Percentiles rank a stretch among this genome's conserved stretches.
These are phyloP conservation scores for Blastobotrys raffinosifermentans DNA, from an alignment of 1,139 yeast species.

Conservation along the genomic window DNA sequence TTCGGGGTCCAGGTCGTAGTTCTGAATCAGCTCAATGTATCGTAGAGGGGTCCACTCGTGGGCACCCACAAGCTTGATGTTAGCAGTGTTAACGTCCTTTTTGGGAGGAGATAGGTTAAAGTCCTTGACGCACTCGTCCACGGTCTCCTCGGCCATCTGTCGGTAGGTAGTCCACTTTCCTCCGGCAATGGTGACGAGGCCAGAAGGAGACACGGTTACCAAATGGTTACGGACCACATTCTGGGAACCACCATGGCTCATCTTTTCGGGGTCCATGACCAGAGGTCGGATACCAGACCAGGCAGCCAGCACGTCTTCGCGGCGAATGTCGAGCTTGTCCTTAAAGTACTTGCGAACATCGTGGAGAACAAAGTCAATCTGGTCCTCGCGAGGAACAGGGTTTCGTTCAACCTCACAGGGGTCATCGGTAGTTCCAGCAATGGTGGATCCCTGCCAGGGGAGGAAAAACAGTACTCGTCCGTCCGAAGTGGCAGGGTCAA, in stretches of 20 bases:
- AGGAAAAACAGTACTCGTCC: slow-evolving; percentile 96
- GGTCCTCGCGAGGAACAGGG: slow-evolving; percentile 86
- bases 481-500: slow-evolving; percentile 89
- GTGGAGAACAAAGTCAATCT: slow-evolving; percentile 78
- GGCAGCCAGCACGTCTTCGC: slow-evolving; percentile 89
- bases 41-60: slow-evolving; percentile 58
- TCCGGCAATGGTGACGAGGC: slow-evolving; percentile 85
- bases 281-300: slow-evolving; percentile 98
- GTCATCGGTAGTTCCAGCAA: slow-evolving; percentile 93
- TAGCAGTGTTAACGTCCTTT: slow-evolving; percentile 48
- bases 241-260: slow-evolving; percentile 52
- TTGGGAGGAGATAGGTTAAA: slow-evolving; percentile 38
- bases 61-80: slow-evolving; percentile 69
- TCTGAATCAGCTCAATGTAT: slow-evolving; percentile 76
- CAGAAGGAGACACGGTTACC: slow-evolving; percentile 63
- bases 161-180: slow-evolving; percentile 99
- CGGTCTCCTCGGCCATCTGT: slow-evolving; percentile 96
- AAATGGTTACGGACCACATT: slow-evolving; percentile 89
- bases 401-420: slow-evolving; percentile 57
- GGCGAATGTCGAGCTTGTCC: slow-evolving; percentile 71
- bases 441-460: slow-evolving; percentile 97
- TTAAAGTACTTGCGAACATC: slow-evolving; percentile 82
- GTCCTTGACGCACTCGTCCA: slow-evolving; percentile 61
- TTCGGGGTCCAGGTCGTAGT: slow-evolving; percentile 64
- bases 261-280: slow-evolving; percentile 74